Evolutionary conservation across 139 green algal species (phyloP).

Genomic region (Monoraphidium neglectum): DNA sequence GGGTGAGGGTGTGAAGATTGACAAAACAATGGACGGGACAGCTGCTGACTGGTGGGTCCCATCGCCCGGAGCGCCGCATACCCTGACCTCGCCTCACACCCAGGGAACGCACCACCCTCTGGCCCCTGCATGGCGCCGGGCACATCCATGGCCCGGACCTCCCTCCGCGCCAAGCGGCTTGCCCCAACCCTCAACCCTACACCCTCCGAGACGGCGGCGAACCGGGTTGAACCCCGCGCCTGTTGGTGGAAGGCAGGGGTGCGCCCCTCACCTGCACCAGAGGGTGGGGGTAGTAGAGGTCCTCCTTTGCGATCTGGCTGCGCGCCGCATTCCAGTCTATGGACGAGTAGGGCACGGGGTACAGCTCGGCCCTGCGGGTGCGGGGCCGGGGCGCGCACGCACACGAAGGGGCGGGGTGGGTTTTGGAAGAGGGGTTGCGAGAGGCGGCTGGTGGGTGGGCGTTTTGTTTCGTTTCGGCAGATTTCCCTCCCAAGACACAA

Average conservation of each 20-base stretch:
- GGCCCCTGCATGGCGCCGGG: too few relatives aligned
- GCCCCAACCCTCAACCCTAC: constrained; percentile 52
- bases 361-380: constrained; percentile 87
- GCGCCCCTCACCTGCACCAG: constrained; percentile 64
- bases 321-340: constrained; percentile 95
- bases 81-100: too few relatives aligned
- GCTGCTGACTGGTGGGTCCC: constrained; percentile 94
- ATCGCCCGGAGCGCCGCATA: too few relatives aligned
- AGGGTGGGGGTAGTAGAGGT: constrained; percentile 99
- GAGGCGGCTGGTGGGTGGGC: too few relatives aligned
- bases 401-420: too few relatives aligned
- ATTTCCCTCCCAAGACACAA: neutral
- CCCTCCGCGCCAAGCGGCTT: constrained; percentile 39
- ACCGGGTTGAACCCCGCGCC: constrained; percentile 67
- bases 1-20: neutral
- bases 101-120: too few relatives aligned
- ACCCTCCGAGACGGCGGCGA: too few relatives aligned
- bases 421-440: too few relatives aligned
- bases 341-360: constrained; percentile 73
- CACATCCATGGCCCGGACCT: neutral
- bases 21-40: constrained; percentile 83
- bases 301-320: constrained; percentile 86
- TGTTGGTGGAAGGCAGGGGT: constrained; percentile 87
- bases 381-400: too few relatives aligned
- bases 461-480: neutral